Evolutionary conservation across 352 stramenopile species (phyloP).

Genomic region (Phytophthora nicotianae): DNA sequence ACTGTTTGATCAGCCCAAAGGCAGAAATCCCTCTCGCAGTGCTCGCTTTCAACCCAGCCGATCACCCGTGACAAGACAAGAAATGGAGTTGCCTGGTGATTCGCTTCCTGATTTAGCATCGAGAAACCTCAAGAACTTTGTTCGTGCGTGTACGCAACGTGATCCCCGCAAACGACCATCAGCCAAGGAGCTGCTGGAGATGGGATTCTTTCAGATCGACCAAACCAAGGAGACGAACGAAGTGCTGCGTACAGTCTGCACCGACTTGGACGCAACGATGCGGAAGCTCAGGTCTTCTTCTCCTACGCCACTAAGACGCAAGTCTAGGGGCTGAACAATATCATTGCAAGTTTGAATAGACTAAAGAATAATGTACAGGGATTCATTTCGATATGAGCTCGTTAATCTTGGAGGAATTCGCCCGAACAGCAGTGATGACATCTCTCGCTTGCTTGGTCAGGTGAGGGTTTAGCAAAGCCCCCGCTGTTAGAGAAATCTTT

Average conservation of each 20-base stretch:
- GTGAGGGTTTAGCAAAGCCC: conserved; percentile 51
- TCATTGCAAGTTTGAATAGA: background rate
- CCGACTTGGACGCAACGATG: conserved; percentile 68
- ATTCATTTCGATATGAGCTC: conserved; percentile 59
- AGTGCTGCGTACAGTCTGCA: conserved; percentile 60
- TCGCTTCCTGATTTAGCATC: conserved; percentile 50
- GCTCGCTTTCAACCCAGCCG: conserved; percentile 13
- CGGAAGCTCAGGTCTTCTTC: conserved; percentile 31
- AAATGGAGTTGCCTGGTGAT: conserved; percentile 15
- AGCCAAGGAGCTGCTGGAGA: conserved; percentile 35
- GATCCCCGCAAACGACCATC: conserved; percentile 46
- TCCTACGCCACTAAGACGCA: conserved; percentile 12
- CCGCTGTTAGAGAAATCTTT: conserved; percentile 22
- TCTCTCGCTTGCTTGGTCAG: conserved; percentile 64
- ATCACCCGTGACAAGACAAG: conserved; percentile 15
- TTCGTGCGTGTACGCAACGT: conserved; percentile 50
- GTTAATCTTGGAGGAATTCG: conserved; percentile 80
- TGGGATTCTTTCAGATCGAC: conserved; percentile 67
- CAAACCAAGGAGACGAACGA: conserved; percentile 51
- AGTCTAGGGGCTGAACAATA: conserved; percentile 11
- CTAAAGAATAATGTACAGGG: background rate
- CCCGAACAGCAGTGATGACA: conserved; percentile 57
- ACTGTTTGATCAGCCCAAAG: conserved; percentile 5
- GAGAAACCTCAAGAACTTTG: conserved; percentile 48
- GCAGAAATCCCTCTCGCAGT: conserved; percentile 11